phyloP scores from a whole-genome alignment of 139 green algal genomes.

The Marvania coccoides region DNA sequence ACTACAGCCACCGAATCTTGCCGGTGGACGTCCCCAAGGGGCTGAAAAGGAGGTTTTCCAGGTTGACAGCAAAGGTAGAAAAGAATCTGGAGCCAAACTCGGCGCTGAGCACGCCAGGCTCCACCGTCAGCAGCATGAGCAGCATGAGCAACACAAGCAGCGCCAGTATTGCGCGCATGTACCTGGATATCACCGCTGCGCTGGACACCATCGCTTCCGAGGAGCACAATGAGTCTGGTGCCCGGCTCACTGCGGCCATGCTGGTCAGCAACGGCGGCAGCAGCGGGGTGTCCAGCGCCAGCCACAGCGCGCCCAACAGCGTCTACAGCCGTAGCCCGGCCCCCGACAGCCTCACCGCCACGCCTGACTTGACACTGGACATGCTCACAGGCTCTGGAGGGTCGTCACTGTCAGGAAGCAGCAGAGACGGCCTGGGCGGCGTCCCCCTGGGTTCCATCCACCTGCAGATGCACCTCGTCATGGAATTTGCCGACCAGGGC shows the following conservation, averaged over 20 bases:
- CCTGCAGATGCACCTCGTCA: slow-evolving; percentile 18
- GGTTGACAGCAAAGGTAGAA: not conserved
- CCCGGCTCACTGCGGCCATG: too few relatives aligned
- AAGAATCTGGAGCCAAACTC: not conserved
- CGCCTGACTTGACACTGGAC: not conserved
- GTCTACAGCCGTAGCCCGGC: not conserved
- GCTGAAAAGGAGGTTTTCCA: not conserved
- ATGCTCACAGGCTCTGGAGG: not conserved
- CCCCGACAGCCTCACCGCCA: not conserved
- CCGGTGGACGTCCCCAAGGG: not conserved
- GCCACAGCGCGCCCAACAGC: not conserved
- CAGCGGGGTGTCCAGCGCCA: too few relatives aligned
- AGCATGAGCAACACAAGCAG: too few relatives aligned
- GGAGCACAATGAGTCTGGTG: too few relatives aligned
- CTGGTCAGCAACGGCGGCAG: too few relatives aligned
- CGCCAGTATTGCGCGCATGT: too few relatives aligned
- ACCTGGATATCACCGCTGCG: too few relatives aligned
- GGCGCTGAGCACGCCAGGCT: too few relatives aligned
- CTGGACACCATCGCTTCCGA: too few relatives aligned
- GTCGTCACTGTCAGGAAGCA: not conserved
- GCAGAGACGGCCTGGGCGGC: not conserved
- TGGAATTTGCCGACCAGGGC: slow-evolving; percentile 15
- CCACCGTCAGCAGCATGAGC: too few relatives aligned
- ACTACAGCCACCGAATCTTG: not conserved
- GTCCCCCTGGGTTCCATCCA: not conserved